Evolutionary conservation across 2,329 filamentous ascomycete genomes (phyloP).

Genomic region (Arthrobotrys entomopaga): DNA sequence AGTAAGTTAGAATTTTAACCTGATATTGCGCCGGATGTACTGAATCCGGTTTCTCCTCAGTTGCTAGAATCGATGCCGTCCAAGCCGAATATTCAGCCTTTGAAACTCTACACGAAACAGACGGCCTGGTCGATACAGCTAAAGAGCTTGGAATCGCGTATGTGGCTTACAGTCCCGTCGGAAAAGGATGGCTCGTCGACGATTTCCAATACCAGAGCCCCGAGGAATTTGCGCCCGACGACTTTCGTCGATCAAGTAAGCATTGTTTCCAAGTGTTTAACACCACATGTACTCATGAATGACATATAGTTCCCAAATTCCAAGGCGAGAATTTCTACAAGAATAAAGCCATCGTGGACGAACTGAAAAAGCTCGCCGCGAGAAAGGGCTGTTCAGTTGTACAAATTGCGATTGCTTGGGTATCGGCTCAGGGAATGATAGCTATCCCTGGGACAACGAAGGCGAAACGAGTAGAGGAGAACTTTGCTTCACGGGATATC

Average conservation of each 20-base stretch:
- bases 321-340: slow-evolving; percentile 1
- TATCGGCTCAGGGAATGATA: not conserved
- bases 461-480: not conserved
- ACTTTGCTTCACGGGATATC: not conserved
- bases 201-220: not conserved
- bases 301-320: not conserved
- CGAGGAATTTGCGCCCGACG: not conserved
- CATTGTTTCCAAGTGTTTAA: not conserved
- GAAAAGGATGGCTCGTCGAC: slow-evolving; percentile 1
- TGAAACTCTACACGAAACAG: not conserved
- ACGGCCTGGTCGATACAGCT: not conserved
- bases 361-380: not conserved
- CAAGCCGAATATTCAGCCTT: not conserved
- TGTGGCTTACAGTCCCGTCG: slow-evolving; percentile 1
- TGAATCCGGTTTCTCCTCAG: not conserved
- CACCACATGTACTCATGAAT: not conserved
- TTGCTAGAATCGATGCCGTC: not conserved
- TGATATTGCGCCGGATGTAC: not conserved
- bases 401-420: not conserved
- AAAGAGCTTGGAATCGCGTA: not conserved
- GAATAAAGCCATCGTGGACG: not conserved
- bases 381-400: not conserved
- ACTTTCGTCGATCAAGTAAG: slow-evolving; percentile 2
- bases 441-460: not conserved
- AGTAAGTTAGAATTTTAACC: not conserved